Base-by-base conservation (phyloP, 2,329 filamentous ascomycete species). In the Trichophyton simii region DNA sequence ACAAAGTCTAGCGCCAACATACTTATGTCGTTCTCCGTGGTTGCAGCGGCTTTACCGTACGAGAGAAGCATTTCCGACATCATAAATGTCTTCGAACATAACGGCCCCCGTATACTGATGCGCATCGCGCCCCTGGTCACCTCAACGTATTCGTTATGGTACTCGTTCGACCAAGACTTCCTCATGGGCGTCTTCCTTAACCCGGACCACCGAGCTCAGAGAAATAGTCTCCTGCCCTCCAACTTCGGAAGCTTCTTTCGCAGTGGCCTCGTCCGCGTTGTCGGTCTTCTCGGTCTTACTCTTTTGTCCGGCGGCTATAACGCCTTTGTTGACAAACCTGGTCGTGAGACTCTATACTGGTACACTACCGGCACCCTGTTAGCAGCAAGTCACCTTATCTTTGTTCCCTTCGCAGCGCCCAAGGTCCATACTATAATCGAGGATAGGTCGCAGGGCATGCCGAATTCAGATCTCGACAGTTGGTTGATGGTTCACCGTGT, bases 121-220 rank as follows among this genome's bases (percentile, higher is more conserved):
- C 73, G 78, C 48, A 66, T 77, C 18, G 71, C 77, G 1, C 79
- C 79, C 0, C 69, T 81, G 22, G 64, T 80, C 64, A 77, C 77
- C n/a, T 76, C 78, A 1, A 78, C 78, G 1, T 73, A 73, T 66
- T 74, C 77, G 0, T 72, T 81, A 58, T 72, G 75, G 65, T 79
- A 72, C 70, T 75, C 77, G 11, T 69, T 70, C 44, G 77, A 80
- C 68, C 77, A 69, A 60, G 54, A 67, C 52, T 55, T 66, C 46
- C 67, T 64, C 57, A 59, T 68, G 20, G 57, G 61, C 8, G 48
- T 60, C 18, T 68, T 69, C 62, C 63, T 64, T 54, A 61, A 64
- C 41, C 63, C 64, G 3, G 44, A 46, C 31, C 60, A 63, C 59
- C 64, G 62, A 20, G 34, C 58, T n/a, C 61, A 64, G 22, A 61